Evolutionary conservation across 441 rosid species (phyloP).

Genomic region (Capsella rubella): DNA sequence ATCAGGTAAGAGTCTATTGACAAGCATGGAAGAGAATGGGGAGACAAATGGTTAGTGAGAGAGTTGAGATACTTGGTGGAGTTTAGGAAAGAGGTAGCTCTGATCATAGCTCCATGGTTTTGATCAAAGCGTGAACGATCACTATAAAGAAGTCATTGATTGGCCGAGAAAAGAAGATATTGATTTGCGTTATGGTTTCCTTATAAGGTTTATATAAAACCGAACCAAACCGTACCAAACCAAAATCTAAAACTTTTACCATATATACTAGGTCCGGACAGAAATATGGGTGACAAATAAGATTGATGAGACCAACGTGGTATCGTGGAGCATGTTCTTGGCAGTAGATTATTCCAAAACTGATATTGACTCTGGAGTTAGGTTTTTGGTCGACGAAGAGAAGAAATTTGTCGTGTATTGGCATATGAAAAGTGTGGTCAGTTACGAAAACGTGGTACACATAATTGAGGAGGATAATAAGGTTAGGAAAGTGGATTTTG

Average conservation of each 20-base stretch:
- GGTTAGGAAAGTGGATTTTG: neutral
- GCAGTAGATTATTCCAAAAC: neutral
- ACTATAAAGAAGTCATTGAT: neutral
- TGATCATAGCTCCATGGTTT: conserved; percentile 42
- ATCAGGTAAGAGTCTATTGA: conserved; percentile 44
- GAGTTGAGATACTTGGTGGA: conserved; percentile 51
- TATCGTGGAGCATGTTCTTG: neutral
- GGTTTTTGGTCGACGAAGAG: neutral
- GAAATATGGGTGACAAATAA: neutral
- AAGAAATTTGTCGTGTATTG: neutral
- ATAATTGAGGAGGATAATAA: neutral
- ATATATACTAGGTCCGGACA: no score
- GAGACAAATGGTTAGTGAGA: conserved; percentile 49
- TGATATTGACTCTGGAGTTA: neutral
- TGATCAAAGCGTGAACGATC: neutral
- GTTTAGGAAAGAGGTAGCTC: conserved; percentile 32
- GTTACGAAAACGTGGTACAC: neutral
- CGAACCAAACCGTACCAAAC: neutral
- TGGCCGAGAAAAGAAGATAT: no score
- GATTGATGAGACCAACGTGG: neutral
- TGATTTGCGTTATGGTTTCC: neutral
- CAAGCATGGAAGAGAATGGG: conserved; percentile 52
- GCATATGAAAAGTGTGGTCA: no score
- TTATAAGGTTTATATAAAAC: neutral
- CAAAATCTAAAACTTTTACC: neutral